Conservation (phyloP, 106 monocot species). For the Acorus calamus region DNA sequence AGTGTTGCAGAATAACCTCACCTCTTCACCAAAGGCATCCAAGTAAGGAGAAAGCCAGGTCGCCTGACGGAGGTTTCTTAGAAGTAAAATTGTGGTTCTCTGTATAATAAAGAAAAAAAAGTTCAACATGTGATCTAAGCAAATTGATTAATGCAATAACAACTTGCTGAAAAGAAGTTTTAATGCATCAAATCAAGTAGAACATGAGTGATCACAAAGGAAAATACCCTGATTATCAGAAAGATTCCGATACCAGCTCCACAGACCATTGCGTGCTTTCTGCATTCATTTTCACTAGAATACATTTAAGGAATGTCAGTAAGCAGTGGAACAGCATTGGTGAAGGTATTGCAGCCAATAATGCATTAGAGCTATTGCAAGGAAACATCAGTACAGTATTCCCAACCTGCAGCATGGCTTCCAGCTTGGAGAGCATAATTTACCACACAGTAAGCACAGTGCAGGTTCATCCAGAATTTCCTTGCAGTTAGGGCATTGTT, state of each 20-base stretch:
- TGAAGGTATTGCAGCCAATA: background rate
- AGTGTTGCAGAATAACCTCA: constrained; percentile 13
- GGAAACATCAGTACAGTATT: background rate
- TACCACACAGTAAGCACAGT: constrained; percentile 84
- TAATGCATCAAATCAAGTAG: background rate
- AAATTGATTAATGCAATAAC: constrained; percentile 8
- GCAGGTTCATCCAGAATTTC: constrained; percentile 58
- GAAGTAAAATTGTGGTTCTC: constrained; percentile 76
- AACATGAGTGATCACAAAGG: background rate
- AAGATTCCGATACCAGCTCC: constrained; percentile 91
- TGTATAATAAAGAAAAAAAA: constrained; percentile 39
- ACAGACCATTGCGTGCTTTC: constrained; percentile 59
- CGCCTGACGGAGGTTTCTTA: constrained; percentile 59
- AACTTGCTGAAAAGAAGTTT: background rate
- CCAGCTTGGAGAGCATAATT: constrained; percentile 57
- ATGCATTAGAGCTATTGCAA: background rate
- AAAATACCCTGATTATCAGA: constrained; percentile 67
- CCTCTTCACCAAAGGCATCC: constrained; percentile 98
- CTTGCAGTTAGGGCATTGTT: constrained; percentile 48
- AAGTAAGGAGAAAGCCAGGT: constrained; percentile 90
- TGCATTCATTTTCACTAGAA: constrained; percentile 52
- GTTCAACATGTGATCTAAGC: constrained; percentile 12
- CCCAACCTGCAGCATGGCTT: constrained; percentile 70
- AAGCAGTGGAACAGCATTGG: too few relatives aligned
- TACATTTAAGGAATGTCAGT: constrained; percentile 1